Base-by-base conservation (phyloP, 176 grass and related monocot species). In the Triticum monococcum region DNA sequence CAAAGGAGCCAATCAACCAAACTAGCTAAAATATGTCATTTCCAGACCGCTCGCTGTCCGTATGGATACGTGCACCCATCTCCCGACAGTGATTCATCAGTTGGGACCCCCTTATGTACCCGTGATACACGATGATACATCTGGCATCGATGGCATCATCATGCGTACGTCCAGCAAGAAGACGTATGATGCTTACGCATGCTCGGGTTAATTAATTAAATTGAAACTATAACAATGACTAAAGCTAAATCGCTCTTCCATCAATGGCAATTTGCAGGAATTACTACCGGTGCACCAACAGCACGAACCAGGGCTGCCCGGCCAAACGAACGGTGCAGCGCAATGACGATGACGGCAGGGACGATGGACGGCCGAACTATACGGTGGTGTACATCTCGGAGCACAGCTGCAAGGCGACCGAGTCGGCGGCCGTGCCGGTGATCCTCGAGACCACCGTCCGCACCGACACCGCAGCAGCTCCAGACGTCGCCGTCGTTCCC, bases 251-350 rank as follows among this genome's bases (percentile, higher is more conserved):
- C 26, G 46, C 26, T 56, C 52, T 77, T 77, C 11, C 24, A 75
- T 75, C 74, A 18, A 28, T 46, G 24, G 9, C 22, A 20, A 30
- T 7, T 31, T 2, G 14, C 85, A 95, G 93, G 85, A 89, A 87
- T 69, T 95, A 95, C 90, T 95, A 82, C 81, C 78, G 84, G 52
- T 95, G 93, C 78, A 90, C 48, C 33, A 38, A 82, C 77, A 88
- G 82, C 46, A 12, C 2, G 16, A 48, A 56, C 46, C 46, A 56
- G 3, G 74, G 14, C 16, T 77, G 74, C 25, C 37, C 10, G 3
- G 93, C 93, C 7, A 95, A 89, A 14, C 80, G 83, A 30, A 92
- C 81, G 13, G 89, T 95, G 68, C 87, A 95, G 2, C 85, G 75
- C 79, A 56, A 92, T 43, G 65, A 90, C 32, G 60, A 64, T 33